Conservation (phyloP, 2,329 filamentous ascomycete genomes). For the Colletotrichum sp. region DNA sequence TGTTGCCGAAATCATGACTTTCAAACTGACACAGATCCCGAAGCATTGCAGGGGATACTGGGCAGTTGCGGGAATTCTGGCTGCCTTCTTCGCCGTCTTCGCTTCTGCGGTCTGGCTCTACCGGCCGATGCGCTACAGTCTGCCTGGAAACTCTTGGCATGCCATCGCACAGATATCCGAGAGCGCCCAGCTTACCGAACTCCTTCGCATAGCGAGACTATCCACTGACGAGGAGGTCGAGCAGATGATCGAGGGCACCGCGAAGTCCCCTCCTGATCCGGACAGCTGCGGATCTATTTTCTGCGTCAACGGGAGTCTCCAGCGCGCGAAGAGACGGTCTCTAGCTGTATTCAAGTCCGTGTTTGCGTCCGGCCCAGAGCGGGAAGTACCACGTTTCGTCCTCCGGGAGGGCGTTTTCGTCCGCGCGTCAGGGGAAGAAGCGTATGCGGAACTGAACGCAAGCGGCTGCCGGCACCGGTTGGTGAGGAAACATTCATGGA, state of each 20-base stretch:
- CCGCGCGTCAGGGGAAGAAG: background rate
- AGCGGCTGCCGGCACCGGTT: background rate
- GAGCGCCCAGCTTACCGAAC: background rate
- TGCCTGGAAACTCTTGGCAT: background rate
- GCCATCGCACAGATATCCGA: background rate
- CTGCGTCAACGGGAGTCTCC: background rate
- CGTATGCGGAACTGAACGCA: background rate
- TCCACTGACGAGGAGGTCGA: background rate
- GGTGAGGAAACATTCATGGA: background rate
- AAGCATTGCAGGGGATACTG: background rate
- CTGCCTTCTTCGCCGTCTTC: background rate
- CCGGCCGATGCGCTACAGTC: background rate
- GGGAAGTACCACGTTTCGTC: background rate
- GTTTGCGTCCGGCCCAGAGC: background rate
- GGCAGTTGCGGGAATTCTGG: background rate
- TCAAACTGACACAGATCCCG: background rate
- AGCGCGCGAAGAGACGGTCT: no score
- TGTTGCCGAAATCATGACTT: background rate
- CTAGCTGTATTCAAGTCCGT: background rate
- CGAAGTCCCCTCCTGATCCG: background rate
- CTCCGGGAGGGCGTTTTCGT: background rate
- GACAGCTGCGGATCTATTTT: background rate
- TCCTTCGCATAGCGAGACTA: background rate
- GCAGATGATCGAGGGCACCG: background rate
- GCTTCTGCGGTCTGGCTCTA: background rate